Base-by-base conservation (phyloP, 1,284 basidiomycete genomes). In the Ustilago bromivora region DNA sequence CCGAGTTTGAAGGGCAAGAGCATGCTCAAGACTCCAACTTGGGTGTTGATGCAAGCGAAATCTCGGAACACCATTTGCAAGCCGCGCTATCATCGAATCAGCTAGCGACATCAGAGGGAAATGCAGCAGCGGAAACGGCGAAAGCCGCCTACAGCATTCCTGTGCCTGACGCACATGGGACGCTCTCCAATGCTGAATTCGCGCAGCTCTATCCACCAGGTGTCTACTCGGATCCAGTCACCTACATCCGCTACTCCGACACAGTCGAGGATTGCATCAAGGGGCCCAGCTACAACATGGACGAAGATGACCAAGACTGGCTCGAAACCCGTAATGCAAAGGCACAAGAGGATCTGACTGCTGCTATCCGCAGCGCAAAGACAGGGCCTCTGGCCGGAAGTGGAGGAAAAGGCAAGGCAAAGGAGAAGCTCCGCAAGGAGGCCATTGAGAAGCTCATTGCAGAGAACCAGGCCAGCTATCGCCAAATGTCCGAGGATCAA, bases 271-370 rank as follows among this genome's bases (percentile, higher is more conserved):
- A 98, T 81, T 91, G 91, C 1, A 85, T 67, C 61, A 51, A 66
- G 23, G 89, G 89, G 4, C 94, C 92, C 84, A 90, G 91, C 5
- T 98, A 99, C 86, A 93, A 92, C 80, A 93, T 98, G 92, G 97
- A 99, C 84, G 97, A 99, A 86, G 92, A 94, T 43, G 97, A 99
- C 87, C 91, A 93, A 80, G 92, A 93, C 66, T 99, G 96, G 96
- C 90, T 99, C 43, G 92, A 93, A 74, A 92, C 91, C 86, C 94
- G 94, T 85, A 98, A 98, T 81, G 92, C 93, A 79, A 91, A 93
- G 76, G 93, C 93, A 2, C 91, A 93, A 56, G 93, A 94, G 19
- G 94, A 95, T 84, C 92, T 94, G 15, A 92, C 92, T 2, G 92
- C 92, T 69, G 89, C 90, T 0, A 91, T 93, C 79, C 90, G 92